A percentile compares a stretch with the other conserved stretches of the same genome.
Evolutionary conservation across 768 basidiomycete genomes (phyloP).

Genomic region (Pleurotus djamor): DNA sequence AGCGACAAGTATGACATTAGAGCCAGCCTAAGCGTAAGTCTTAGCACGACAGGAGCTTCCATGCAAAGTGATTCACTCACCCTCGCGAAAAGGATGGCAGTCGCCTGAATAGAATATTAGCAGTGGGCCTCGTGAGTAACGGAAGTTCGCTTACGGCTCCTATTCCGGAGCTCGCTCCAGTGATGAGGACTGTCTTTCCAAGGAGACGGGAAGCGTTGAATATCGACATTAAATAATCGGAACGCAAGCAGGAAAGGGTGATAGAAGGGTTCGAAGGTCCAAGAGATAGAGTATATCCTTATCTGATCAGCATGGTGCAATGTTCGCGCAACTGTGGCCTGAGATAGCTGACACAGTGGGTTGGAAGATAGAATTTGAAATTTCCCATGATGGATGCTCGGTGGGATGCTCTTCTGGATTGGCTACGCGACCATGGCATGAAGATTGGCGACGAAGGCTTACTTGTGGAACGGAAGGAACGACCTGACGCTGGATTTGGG

Average conservation of each 20-base stretch:
- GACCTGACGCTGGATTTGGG: constrained; percentile 69
- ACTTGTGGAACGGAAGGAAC: constrained; percentile 48
- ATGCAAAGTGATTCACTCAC: constrained; percentile 30
- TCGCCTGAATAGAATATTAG: constrained; percentile 48
- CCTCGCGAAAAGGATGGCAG: constrained; percentile 88
- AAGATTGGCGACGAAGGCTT: constrained; percentile 35
- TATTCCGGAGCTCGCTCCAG: constrained; percentile 89
- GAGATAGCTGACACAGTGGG: background rate
- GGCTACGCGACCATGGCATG: constrained; percentile 52
- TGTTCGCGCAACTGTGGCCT: background rate
- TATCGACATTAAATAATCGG: constrained; percentile 53
- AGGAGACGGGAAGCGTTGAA: constrained; percentile 81
- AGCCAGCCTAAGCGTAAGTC: constrained; percentile 59
- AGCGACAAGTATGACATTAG: constrained; percentile 85
- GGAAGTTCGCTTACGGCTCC: constrained; percentile 63
- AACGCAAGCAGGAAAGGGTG: background rate
- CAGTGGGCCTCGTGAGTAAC: background rate
- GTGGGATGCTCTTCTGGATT: constrained; percentile 49
- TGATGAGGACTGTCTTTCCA: constrained; percentile 85
- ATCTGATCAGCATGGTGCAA: constrained; percentile 2
- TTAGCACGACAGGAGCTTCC: background rate
- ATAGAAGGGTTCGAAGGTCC: background rate
- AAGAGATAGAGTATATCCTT: constrained; percentile 2
- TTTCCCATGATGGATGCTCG: constrained; percentile 15
- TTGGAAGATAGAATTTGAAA: background rate